Base-by-base conservation (phyloP, 2,329 filamentous ascomycete species). In the Ascochyta rabiei region DNA sequence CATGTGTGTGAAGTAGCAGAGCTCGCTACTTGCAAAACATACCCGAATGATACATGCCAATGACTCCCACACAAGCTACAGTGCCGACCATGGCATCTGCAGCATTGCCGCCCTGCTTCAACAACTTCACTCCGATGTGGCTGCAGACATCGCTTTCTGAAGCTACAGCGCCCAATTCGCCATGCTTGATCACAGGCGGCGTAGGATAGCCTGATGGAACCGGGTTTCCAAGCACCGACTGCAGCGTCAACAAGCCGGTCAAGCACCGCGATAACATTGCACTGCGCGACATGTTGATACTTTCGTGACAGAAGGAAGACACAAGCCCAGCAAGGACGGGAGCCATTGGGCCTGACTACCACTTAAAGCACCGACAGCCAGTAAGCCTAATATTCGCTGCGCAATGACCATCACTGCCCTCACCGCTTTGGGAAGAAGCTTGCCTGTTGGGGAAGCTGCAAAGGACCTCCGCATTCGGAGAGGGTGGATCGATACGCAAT, bases 31-130 rank as follows among this genome's bases (percentile, higher is more conserved):
- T 31, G 31, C 40, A 24, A 33, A n/a, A 57, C 63, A 50, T 64
- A 74, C 72, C 73, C 44, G 71, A 73, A 50, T 77, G 75, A 57
- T 80, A 80, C 77, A 81, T 81, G 51, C 78, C 78, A 30, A 81
- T 70, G 0, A 80, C 77, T 1, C 80, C 80, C 6, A 81, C 73
- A 55, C 80, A 82, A 37, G 79, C 71, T 5, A 76, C 72, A 2
- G 79, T 80, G 5, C 77, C 79, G 7, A 81, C 78, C 66, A 80
- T 64, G 5, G 77, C 77, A 70, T 82, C 80, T 7, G 79, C 80
- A 16, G 80, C 80, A 73, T 79, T 81, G 9, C 79, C 89, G 16
- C 79, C 79, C 34, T 67, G 45, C 51, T 78, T 74, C 35, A 81
- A 62, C n/a, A 80, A 55, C 15, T 77, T 72, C n/a, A 70, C 77